These are phyloP conservation scores for Lophium mytilinum DNA, from an alignment of 495 filamentous ascomycete genomes.

Conservation along the genomic window DNA sequence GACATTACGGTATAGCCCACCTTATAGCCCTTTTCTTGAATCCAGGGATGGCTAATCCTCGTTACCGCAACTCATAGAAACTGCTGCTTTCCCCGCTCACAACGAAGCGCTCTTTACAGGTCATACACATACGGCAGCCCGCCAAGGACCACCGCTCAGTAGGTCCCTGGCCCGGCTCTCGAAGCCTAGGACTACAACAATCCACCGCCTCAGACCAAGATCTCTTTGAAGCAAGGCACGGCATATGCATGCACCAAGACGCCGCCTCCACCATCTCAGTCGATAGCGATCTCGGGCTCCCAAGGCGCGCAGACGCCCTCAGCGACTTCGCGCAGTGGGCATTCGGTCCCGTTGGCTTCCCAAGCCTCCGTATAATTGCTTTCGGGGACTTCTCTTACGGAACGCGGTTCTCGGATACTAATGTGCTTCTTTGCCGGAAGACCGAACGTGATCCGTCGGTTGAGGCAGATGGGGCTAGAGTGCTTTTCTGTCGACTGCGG, in stretches of 20 bases:
- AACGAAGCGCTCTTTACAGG: slow-evolving; percentile 1
- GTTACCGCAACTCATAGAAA: too few species aligned
- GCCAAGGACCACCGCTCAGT: neutral
- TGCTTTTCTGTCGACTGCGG: neutral
- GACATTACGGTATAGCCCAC: too few species aligned
- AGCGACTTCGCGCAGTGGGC: neutral
- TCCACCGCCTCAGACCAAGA: neutral
- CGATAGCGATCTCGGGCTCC: neutral
- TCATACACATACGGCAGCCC: neutral
- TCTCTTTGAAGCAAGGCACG: neutral
- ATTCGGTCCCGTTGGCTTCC: neutral
- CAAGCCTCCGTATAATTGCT: neutral
- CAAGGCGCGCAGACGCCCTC: neutral
- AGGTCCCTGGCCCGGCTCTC: neutral
- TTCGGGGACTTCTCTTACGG: neutral
- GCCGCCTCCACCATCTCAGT: neutral
- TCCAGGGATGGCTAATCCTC: too few species aligned
- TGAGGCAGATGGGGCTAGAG: neutral
- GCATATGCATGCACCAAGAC: neutral
- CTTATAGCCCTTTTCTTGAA: too few species aligned
- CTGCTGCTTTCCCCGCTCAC: neutral
- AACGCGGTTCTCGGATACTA: neutral
- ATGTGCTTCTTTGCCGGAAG: neutral
- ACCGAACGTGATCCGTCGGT: neutral
- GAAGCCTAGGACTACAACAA: neutral